These are phyloP conservation scores for Camellia japonica DNA, from an alignment of 148 eudicot species.

Conservation along the genomic window DNA sequence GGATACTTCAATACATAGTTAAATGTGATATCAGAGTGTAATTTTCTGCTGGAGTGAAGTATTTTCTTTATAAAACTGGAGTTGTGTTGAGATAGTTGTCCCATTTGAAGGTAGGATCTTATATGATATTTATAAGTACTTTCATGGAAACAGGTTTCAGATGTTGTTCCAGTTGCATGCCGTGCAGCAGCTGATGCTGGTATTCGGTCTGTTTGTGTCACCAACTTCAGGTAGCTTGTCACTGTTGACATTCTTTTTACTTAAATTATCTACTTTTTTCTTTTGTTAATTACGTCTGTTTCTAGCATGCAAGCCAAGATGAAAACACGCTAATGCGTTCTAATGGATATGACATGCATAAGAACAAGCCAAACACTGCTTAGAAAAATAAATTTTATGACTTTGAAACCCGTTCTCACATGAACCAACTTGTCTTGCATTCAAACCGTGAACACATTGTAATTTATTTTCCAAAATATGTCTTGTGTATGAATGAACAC, in stretches of 20 bases:
- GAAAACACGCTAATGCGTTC: too few species aligned
- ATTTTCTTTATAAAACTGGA: not conserved
- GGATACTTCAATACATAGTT: not conserved
- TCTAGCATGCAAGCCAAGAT: too few species aligned
- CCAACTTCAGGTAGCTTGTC: constrained; percentile 80
- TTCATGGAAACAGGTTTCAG: constrained; percentile 65
- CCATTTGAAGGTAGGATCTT: not conserved
- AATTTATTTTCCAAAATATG: too few species aligned
- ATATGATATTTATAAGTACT: not conserved
- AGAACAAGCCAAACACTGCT: too few species aligned
- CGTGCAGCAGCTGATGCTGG: constrained; percentile 99
- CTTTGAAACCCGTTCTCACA: too few species aligned
- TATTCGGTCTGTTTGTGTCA: constrained; percentile 86
- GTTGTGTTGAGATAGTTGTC: not conserved
- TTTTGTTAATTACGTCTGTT: not conserved
- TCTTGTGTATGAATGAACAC: too few species aligned
- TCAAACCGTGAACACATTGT: too few species aligned
- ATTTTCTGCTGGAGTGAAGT: not conserved
- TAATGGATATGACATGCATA: too few species aligned
- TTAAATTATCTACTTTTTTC: not conserved
- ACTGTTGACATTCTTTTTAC: constrained; percentile 3
- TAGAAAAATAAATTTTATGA: too few species aligned
- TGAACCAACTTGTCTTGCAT: too few species aligned
- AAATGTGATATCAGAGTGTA: not conserved
- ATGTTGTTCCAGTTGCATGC: constrained; percentile 99